These are phyloP conservation scores for Calophaca sinica DNA, from an alignment of 306 rosid species.

Conservation along the genomic window DNA sequence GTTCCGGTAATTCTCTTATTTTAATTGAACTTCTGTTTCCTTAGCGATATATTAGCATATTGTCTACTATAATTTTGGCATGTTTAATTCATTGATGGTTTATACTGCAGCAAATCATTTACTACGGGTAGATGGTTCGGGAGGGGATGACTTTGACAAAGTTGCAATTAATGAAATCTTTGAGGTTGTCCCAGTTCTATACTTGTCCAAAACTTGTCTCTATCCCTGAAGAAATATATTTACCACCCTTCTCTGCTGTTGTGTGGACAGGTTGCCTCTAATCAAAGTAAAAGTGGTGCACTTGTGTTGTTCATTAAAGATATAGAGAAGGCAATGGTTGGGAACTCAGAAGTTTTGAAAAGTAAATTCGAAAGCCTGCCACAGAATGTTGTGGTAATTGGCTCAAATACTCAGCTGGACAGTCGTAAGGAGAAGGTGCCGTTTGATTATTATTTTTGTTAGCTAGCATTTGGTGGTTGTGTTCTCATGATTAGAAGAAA, in stretches of 20 bases:
- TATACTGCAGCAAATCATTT: slow-evolving; percentile 72
- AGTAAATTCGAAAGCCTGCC: slow-evolving; percentile 79
- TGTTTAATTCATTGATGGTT: slow-evolving; percentile 37
- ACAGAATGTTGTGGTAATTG: slow-evolving; percentile 81
- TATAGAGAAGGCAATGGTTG: slow-evolving; percentile 79
- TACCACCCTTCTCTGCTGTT: slow-evolving; percentile 23
- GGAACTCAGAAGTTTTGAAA: slow-evolving; percentile 71
- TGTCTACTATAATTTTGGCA: slow-evolving; percentile 24
- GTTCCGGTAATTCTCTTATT: slow-evolving; percentile 66
- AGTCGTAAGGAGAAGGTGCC: slow-evolving; percentile 87
- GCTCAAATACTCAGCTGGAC: slow-evolving; percentile 89
- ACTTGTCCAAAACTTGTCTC: slow-evolving; percentile 31
- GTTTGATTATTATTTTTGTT: slow-evolving; percentile 38
- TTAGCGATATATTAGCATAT: slow-evolving; percentile 26
- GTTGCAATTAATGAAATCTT: slow-evolving; percentile 80
- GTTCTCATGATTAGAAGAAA: background rate
- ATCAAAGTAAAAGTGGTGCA: slow-evolving; percentile 69
- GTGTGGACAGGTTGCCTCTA: slow-evolving; percentile 66
- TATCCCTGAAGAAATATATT: slow-evolving; percentile 41
- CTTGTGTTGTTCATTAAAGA: slow-evolving; percentile 87
- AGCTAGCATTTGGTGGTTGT: slow-evolving; percentile 18
- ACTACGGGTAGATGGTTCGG: slow-evolving; percentile 71
- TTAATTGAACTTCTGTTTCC: slow-evolving; percentile 14
- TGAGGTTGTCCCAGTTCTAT: slow-evolving; percentile 64
- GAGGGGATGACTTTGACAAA: slow-evolving; percentile 82